Conservation (phyloP, 305 asterid genomes). For the Coffea humblotiana region DNA sequence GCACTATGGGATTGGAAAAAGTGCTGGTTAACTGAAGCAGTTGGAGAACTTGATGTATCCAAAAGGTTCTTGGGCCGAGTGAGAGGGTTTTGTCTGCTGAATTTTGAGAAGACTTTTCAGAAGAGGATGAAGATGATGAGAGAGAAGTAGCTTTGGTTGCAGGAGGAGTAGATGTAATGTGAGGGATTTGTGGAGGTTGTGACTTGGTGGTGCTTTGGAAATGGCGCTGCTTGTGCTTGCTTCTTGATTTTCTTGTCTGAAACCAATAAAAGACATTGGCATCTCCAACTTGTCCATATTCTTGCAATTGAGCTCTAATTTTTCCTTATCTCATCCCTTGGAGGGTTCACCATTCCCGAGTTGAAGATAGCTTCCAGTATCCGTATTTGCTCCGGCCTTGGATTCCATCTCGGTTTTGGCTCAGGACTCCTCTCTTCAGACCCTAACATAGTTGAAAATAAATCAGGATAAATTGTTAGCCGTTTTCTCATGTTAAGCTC, state of each 20-base stretch:
- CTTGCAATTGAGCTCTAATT: conserved; percentile 81
- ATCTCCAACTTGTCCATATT: conserved; percentile 93
- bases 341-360: conserved; percentile 98
- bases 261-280: conserved; percentile 99
- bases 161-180: conserved; percentile 2
- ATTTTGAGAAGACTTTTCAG: conserved; percentile 26
- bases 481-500: neutral
- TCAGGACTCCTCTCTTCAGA: conserved; percentile 86
- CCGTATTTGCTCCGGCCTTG: conserved; percentile 88
- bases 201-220: conserved; percentile 37
- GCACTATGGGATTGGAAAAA: conserved; percentile 28
- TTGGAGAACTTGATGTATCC: conserved; percentile 36
- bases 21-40: conserved; percentile 59
- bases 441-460: conserved; percentile 14
- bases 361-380: conserved; percentile 88
- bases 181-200: conserved; percentile 19
- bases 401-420: conserved; percentile 97
- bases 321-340: conserved; percentile 80
- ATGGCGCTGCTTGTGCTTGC: conserved; percentile 86
- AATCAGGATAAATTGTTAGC: neutral
- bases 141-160: conserved; percentile 1
- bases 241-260: conserved; percentile 90
- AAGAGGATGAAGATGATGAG: conserved; percentile 24
- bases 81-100: conserved; percentile 25
- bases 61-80: conserved; percentile 16